Evolutionary conservation across 805 yeast genomes (phyloP), one percentile per base, ranked within the genome.

Genomic region (Metschnikowia arizonensis): DNA sequence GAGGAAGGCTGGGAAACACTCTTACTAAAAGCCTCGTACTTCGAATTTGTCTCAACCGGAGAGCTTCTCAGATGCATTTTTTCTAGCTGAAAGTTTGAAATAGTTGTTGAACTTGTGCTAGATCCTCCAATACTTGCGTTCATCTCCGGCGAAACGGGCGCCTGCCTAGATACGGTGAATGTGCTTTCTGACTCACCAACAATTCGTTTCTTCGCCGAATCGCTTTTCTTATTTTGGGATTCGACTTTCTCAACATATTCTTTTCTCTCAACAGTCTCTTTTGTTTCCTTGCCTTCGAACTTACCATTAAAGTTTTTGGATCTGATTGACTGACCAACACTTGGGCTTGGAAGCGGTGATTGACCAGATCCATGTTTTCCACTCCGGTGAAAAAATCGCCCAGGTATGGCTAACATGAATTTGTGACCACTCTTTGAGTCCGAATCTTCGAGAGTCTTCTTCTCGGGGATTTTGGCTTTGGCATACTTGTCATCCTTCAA

Each of bases 371-470:
- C 28, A 14, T 30, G 42, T 7, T 39, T 39, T 5, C 42, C 35
- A n/a, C 34, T 39, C 10, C 50, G 31, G 36, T 53, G 57, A 25
- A 53, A 53, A 7, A 53, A 31, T 4, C 52, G 32, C 14, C 50
- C 30, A 46, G 61, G 49, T 44, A 51, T 46, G 32, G 51, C 42
- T 48, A 44, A 40, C 47, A 45, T 37, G 5, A 51, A 45, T 24
- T 38, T 49, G 31, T 49, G 52, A 12, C 33, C 19, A 12, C 15
- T 10, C 17, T 39, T 39, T 5, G 33, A 11, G 23, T 39, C 42
- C 10, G 33, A 14, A 21, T 39, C 42, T 6, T 39, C 42, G 3
- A 12, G 12, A 6, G 18, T 9, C 29, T 39, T 39, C 21, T 30
- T 39, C 1, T 39, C 42, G 9, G 34, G 23, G 2, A n/a, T n/a